Conservation (phyloP, 257 asterid genomes). For the Voacanga thouarsii region DNA sequence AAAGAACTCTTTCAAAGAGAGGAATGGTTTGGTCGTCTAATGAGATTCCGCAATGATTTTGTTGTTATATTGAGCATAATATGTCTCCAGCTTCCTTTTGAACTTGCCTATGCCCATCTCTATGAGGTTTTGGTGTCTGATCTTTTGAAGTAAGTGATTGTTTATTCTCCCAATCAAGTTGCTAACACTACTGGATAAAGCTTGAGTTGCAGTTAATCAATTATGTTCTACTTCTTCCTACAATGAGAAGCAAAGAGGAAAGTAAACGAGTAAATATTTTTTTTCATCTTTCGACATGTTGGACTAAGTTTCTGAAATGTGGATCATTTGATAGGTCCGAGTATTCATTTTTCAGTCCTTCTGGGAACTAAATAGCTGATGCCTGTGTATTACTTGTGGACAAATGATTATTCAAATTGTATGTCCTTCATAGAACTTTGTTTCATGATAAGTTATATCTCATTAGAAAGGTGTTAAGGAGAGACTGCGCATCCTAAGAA, state of each 20-base stretch:
- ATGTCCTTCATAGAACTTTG: not conserved
- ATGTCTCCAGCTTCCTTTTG: constrained; percentile 94
- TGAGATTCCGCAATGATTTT: constrained; percentile 89
- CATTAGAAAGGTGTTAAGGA: not conserved
- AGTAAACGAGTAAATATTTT: not conserved
- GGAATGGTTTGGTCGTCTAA: constrained; percentile 84
- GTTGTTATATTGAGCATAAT: constrained; percentile 69
- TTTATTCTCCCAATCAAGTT: not conserved
- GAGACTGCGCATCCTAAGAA: not conserved
- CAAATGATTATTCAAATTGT: not conserved
- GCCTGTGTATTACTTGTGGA: too few species aligned
- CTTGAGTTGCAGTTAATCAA: not conserved
- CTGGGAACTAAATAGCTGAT: not conserved
- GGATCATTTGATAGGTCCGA: not conserved
- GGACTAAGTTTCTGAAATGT: not conserved
- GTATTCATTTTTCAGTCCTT: not conserved
- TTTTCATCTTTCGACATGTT: not conserved
- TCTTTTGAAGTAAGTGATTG: constrained; percentile 61
- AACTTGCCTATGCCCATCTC: constrained; percentile 88
- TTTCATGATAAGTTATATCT: not conserved
- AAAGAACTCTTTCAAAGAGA: constrained; percentile 72
- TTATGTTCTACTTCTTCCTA: not conserved
- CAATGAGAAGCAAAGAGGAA: not conserved
- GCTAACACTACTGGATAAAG: not conserved
- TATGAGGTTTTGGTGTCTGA: constrained; percentile 64